A percentile compares a stretch with the other conserved stretches of the same genome.
Conservation (phyloP, 2,329 filamentous ascomycete genomes). For the Rasamsonia emersonii region DNA sequence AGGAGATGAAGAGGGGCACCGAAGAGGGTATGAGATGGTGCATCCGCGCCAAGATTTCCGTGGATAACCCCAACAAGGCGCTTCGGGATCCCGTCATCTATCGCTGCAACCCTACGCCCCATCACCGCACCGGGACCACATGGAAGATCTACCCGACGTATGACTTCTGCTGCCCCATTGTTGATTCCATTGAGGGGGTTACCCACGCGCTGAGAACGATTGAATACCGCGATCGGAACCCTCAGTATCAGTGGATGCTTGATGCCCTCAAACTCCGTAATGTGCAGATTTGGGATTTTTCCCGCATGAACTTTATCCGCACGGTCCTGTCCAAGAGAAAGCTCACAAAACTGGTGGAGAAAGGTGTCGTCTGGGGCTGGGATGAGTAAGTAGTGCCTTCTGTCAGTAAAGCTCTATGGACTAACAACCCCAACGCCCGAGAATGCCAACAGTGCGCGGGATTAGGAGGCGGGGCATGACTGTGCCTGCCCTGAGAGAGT, state of each 20-base stretch:
- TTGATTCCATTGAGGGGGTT: slow-evolving; percentile 55
- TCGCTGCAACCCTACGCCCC: slow-evolving; percentile 66
- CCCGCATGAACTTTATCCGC: slow-evolving; percentile 45
- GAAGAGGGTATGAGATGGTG: slow-evolving; percentile 76
- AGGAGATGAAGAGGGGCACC: slow-evolving; percentile 84
- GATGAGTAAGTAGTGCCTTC: slow-evolving; percentile 27
- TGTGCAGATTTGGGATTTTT: slow-evolving; percentile 45
- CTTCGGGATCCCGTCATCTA: slow-evolving; percentile 97
- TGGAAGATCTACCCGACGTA: slow-evolving; percentile 63
- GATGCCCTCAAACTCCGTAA: slow-evolving; percentile 38
- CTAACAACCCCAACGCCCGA: slow-evolving; percentile 19
- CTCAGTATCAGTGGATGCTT: slow-evolving; percentile 45
- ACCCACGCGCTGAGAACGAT: slow-evolving; percentile 58
- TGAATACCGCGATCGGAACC: slow-evolving; percentile 47
- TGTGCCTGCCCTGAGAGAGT: slow-evolving; percentile 40
- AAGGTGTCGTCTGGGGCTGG: slow-evolving; percentile 43
- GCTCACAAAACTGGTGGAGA: slow-evolving; percentile 42
- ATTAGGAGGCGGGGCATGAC: slow-evolving; percentile 43
- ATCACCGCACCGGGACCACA: slow-evolving; percentile 54
- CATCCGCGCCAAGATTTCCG: slow-evolving; percentile 88
- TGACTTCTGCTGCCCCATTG: slow-evolving; percentile 56
- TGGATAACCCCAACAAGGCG: slow-evolving; percentile 88
- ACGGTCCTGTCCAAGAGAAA: slow-evolving; percentile 45
- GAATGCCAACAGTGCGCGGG: slow-evolving; percentile 44
- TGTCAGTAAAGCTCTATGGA: not conserved